These are phyloP conservation scores for Schizonepeta tenuifolia DNA, from an alignment of 257 asterid species.

Conservation along the genomic window DNA sequence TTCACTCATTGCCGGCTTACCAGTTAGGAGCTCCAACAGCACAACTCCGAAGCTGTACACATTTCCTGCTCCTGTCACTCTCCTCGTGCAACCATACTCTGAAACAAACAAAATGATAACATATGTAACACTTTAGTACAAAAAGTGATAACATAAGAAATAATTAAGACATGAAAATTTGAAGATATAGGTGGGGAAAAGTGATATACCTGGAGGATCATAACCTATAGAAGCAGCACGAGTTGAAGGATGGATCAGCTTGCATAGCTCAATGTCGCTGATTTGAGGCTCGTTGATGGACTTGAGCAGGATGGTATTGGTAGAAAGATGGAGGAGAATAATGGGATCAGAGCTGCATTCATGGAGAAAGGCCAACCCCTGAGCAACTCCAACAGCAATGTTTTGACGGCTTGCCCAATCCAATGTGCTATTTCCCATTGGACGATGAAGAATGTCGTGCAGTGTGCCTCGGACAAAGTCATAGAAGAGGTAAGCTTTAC, in stretches of 20 bases:
- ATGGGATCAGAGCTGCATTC: conserved; percentile 60
- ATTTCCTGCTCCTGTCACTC: conserved; percentile 78
- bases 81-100: conserved; percentile 90
- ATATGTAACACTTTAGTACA: too few relatives aligned
- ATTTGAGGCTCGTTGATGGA: conserved; percentile 72
- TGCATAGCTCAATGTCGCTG: conserved; percentile 83
- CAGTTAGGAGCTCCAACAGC: conserved; percentile 76
- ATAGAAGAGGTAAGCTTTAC: conserved; percentile 70
- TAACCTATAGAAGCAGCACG: not conserved
- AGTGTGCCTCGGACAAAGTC: conserved; percentile 70
- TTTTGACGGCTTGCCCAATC: conserved; percentile 85
- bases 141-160: too few relatives aligned
- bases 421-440: conserved; percentile 35
- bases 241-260: conserved; percentile 71
- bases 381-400: conserved; percentile 77
- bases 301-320: conserved; percentile 65
- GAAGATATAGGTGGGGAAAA: too few relatives aligned
- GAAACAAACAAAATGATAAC: conserved; percentile 26
- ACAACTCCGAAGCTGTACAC: conserved; percentile 83
- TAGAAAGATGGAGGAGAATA: conserved; percentile 74
- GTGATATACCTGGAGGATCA: not conserved
- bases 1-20: conserved; percentile 75
- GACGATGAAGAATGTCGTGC: conserved; percentile 53
- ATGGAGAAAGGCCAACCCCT: conserved; percentile 79
- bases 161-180: too few relatives aligned